A percentile compares a stretch with the other conserved stretches of the same genome.
Conservation (phyloP, 768 basidiomycete genomes). For the Fomitopsis pulvina region DNA sequence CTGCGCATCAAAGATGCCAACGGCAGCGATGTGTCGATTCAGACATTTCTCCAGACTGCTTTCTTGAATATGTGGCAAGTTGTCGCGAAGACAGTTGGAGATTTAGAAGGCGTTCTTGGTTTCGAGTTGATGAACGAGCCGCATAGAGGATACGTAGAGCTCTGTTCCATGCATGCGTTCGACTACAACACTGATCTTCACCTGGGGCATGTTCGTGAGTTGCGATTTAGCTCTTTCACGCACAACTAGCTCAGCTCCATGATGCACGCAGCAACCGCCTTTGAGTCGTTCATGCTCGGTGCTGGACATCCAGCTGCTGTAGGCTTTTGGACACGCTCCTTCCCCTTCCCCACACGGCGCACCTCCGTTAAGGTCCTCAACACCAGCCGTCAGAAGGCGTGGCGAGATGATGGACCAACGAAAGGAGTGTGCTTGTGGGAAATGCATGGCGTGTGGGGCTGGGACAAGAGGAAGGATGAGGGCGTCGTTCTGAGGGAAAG, state of each 20-base stretch:
- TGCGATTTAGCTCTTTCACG: not conserved
- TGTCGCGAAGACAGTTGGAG: slow-evolving; percentile 62
- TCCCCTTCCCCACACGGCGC: slow-evolving; percentile 78
- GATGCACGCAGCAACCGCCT: slow-evolving; percentile 56
- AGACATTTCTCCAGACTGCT: slow-evolving; percentile 75
- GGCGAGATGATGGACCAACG: slow-evolving; percentile 73
- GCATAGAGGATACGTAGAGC: slow-evolving; percentile 84
- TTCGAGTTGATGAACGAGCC: slow-evolving; percentile 98
- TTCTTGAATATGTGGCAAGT: slow-evolving; percentile 74
- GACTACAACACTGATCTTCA: slow-evolving; percentile 96
- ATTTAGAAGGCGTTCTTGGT: slow-evolving; percentile 75
- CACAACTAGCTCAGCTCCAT: not conserved
- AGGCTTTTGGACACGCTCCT: slow-evolving; percentile 77
- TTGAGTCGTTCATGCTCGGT: slow-evolving; percentile 90
- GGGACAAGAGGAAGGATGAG: slow-evolving; percentile 58
- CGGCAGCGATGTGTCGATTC: slow-evolving; percentile 55
- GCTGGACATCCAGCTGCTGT: slow-evolving; percentile 78
- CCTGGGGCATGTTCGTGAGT: slow-evolving; percentile 69
- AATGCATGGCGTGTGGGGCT: slow-evolving; percentile 91
- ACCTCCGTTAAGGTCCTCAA: slow-evolving; percentile 59
- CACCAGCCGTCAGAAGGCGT: slow-evolving; percentile 49
- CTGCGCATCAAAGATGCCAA: slow-evolving; percentile 43
- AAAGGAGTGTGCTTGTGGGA: slow-evolving; percentile 77
- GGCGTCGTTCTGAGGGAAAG: slow-evolving; percentile 76
- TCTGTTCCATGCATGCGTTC: slow-evolving; percentile 76